Base-by-base conservation (phyloP, 164 flowering plant species). In the Stephania cephalantha region DNA sequence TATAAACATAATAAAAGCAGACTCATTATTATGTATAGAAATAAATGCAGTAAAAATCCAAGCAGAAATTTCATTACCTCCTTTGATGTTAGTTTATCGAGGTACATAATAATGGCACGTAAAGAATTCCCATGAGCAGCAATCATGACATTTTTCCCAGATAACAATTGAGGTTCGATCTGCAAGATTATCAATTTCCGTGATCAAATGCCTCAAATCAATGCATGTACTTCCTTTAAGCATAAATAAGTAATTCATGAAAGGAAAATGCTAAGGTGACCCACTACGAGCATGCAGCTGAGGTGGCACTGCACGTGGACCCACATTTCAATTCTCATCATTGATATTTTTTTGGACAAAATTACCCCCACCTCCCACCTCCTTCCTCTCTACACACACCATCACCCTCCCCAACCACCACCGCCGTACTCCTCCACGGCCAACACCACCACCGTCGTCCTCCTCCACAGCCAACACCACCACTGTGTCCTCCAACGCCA, bases 81-180 rank as follows among this genome's bases (percentile, higher is more conserved):
- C 82, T 96, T 87, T 48, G 98, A 92, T 69, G 98, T 96, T 78
- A 96, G 81, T 81, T 90, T 87, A 87, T 96, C 99, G 58, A 96
- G 97, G 82, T 93, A 94, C 99, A 96, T 96, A 46, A 96, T 96
- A 82, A 96, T 96, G 78, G 99, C 90, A 82, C 99, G 88, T 82
- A 96, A 81, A 22, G 99, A 96, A 75, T 96, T 96, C 74, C 97
- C 99, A 78, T 96, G 99, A 31, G 99, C 99, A 66, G 98, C 95
- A 79, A 96, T 91, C 97, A 96, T 87, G 70, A 96, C 90, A 84
- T 96, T 87, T 81, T 94, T 92, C 77, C 99, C 98, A 68, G 88
- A 73, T 10, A 75, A 76, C 76, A 96, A 91, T 76, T 88, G 88
- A 2, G 94, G 94, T 83, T 91, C 95, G 82, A 96, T 92, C 99